Conservation (phyloP, 352 stramenopile genomes). For the Phytophthora ohioensis region DNA sequence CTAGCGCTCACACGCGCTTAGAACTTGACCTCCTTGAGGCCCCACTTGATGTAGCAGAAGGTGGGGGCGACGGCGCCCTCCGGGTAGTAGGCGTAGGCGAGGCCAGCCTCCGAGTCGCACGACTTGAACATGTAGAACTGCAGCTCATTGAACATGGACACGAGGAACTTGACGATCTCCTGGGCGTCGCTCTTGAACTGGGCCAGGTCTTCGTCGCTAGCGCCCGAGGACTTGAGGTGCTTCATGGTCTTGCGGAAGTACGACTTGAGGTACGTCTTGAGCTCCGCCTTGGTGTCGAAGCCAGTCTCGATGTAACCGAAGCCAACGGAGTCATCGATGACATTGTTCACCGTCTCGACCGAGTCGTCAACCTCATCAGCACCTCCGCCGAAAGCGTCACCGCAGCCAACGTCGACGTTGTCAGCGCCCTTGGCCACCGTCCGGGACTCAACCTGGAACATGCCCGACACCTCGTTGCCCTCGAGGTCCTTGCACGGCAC, state of each 20-base stretch:
- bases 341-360: constrained; percentile 74
- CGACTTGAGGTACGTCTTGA: constrained; percentile 80
- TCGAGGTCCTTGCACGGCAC: constrained; percentile 55
- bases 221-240: constrained; percentile 58
- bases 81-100: constrained; percentile 74
- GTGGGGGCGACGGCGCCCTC: constrained; percentile 57
- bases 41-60: constrained; percentile 80
- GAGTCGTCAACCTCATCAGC: constrained; percentile 56
- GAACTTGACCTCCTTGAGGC: constrained; percentile 79
- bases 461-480: constrained; percentile 63
- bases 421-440: constrained; percentile 63
- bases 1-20: constrained; percentile 47
- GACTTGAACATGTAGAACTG: constrained; percentile 80
- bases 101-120: constrained; percentile 68
- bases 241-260: constrained; percentile 79
- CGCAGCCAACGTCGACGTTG: constrained; percentile 69
- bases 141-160: constrained; percentile 70
- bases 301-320: constrained; percentile 72
- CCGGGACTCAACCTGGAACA: constrained; percentile 66
- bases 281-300: constrained; percentile 70
- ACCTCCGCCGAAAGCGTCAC: constrained; percentile 64
- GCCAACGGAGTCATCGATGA: constrained; percentile 64
- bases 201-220: constrained; percentile 53
- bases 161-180: constrained; percentile 76
- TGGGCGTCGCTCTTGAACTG: constrained; percentile 70